These are phyloP conservation scores for Millerago galiae DNA, from an alignment of 805 yeast species.

Conservation along the genomic window DNA sequence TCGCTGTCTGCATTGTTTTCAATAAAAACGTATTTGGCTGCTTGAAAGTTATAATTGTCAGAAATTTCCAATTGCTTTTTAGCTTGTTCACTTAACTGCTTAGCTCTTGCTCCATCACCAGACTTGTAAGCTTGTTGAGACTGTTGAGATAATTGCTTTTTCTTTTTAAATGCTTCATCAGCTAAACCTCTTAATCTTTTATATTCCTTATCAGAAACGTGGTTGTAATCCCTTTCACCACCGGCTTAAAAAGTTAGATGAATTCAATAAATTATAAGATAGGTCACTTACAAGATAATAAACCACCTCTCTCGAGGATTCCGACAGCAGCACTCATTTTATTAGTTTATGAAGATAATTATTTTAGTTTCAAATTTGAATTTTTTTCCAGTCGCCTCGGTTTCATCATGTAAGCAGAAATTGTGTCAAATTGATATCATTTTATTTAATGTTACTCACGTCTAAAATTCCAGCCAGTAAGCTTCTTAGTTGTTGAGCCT, in stretches of 20 bases:
- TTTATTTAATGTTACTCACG: background rate
- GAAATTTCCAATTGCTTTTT: constrained; percentile 54
- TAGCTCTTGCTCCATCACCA: constrained; percentile 73
- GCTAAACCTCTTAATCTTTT: constrained; percentile 61
- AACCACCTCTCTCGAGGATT: constrained; percentile 6
- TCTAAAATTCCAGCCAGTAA: background rate
- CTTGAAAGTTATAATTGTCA: constrained; percentile 65
- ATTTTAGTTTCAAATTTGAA: background rate
- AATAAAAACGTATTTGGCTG: constrained; percentile 84
- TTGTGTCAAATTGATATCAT: background rate
- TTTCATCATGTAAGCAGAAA: background rate
- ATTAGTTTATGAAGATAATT: no score
- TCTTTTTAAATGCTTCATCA: constrained; percentile 52
- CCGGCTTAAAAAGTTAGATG: background rate
- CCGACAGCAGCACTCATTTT: constrained; percentile 9
- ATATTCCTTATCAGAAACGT: constrained; percentile 37
- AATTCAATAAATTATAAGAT: background rate
- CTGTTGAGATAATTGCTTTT: constrained; percentile 48
- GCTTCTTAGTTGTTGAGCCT: background rate
- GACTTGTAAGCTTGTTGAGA: constrained; percentile 72
- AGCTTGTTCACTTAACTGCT: constrained; percentile 62
- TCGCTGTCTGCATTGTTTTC: constrained; percentile 87
- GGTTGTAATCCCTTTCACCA: constrained; percentile 10
- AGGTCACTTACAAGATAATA: constrained; percentile 4
- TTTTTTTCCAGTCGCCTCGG: background rate